These are phyloP conservation scores for Ustanciosporium gigantosporum DNA, from an alignment of 1,284 basidiomycete genomes.

Conservation along the genomic window DNA sequence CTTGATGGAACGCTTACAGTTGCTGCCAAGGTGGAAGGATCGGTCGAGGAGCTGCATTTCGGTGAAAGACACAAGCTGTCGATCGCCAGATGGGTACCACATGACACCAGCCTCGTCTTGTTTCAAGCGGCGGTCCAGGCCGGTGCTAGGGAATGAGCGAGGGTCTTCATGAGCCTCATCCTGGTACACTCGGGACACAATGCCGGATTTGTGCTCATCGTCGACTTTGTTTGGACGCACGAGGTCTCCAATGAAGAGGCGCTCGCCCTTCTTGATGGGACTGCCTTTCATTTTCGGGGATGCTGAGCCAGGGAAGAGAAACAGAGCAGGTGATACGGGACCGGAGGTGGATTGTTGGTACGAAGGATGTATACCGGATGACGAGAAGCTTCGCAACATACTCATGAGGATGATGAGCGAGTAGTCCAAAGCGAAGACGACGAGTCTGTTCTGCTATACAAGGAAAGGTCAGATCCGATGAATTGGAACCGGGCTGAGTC, in stretches of 20 bases:
- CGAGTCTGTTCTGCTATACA: too few relatives aligned
- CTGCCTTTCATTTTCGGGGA: too few relatives aligned
- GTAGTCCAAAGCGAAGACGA: too few relatives aligned
- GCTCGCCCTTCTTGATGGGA: conserved; percentile 1
- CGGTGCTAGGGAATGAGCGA: conserved; percentile 8
- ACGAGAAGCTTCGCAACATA: too few relatives aligned
- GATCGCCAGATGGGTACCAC: conserved; percentile 66
- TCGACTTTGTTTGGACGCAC: conserved; percentile 22
- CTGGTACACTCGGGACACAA: conserved; percentile 37
- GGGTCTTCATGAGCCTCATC: conserved; percentile 23
- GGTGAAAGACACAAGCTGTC: conserved; percentile 67
- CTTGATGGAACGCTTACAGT: conserved; percentile 77
- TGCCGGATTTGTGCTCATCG: conserved; percentile 26
- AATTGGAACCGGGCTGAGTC: too few relatives aligned
- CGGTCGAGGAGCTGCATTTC: conserved; percentile 77
- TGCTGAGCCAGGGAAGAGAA: too few relatives aligned
- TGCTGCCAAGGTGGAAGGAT: conserved; percentile 75
- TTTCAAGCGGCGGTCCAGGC: conserved; percentile 72
- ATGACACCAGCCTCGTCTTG: conserved; percentile 82
- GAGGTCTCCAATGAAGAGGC: conserved; percentile 21
- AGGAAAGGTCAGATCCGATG: too few relatives aligned
- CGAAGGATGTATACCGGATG: too few relatives aligned
- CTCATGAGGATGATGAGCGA: too few relatives aligned
- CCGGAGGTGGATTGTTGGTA: too few relatives aligned
- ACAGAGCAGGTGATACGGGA: too few relatives aligned